These are phyloP conservation scores for Neurospora sublineolata DNA, from an alignment of 495 filamentous ascomycete genomes.

Conservation along the genomic window DNA sequence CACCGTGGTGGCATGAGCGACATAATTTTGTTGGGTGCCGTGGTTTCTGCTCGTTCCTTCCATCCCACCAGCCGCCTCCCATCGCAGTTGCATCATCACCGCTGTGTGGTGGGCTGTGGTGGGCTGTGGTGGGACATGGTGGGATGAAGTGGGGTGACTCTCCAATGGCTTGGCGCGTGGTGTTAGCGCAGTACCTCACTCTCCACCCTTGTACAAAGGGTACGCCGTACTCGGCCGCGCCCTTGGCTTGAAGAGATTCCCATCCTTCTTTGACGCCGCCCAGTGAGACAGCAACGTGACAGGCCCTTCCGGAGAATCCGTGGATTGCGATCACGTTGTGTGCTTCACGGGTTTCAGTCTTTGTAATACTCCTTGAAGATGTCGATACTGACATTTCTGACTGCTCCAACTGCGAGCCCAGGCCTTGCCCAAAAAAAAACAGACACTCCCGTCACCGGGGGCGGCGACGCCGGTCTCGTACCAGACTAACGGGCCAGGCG, in stretches of 20 bases:
- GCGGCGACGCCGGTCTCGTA: background rate
- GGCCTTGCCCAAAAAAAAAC: background rate
- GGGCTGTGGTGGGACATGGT: background rate
- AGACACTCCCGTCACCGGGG: background rate
- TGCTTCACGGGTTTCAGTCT: background rate
- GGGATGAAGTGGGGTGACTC: background rate
- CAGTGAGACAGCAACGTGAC: background rate
- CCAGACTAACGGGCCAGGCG: background rate
- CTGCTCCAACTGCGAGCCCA: background rate
- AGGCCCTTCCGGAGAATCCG: background rate
- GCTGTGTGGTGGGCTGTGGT: background rate
- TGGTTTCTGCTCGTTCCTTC: conserved; percentile 2
- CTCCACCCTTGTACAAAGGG: background rate
- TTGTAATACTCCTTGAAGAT: background rate
- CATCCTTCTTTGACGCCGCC: background rate
- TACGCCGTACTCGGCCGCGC: background rate
- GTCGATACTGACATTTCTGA: background rate
- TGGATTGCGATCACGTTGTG: background rate
- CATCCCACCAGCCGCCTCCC: background rate
- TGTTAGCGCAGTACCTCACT: background rate
- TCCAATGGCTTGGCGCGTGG: background rate
- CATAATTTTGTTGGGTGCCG: conserved; percentile 21
- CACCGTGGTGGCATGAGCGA: conserved; percentile 24
- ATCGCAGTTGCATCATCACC: conserved; percentile 17
- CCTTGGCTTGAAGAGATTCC: background rate